Evolutionary conservation across 2,329 filamentous ascomycete genomes (phyloP).

Genomic region (Aulographum hederae): DNA sequence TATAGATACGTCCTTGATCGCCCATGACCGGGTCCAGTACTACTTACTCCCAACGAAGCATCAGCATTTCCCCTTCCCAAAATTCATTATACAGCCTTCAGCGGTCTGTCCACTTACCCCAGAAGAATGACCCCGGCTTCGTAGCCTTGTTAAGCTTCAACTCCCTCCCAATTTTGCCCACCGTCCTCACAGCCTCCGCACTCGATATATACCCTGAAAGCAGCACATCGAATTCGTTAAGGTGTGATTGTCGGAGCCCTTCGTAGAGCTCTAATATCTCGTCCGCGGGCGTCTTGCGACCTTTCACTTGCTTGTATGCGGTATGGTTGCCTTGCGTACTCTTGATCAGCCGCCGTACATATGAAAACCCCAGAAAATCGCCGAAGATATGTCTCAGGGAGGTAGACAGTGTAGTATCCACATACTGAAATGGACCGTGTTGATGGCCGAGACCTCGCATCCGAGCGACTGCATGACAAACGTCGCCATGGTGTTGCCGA

Average conservation of each 20-base stretch:
- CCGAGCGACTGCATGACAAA: conserved; percentile 88
- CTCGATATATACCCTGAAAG: conserved; percentile 89
- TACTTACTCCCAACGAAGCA: conserved; percentile 11
- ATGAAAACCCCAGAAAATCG: background rate
- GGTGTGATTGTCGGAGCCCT: conserved; percentile 64
- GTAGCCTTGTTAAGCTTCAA: conserved; percentile 46
- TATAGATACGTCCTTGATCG: conserved; percentile 81
- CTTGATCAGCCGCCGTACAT: too few species aligned
- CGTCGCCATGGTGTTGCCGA: conserved; percentile 93
- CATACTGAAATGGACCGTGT: conserved; percentile 95
- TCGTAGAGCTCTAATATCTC: conserved; percentile 74
- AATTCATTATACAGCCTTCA: too few species aligned
- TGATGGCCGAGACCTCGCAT: conserved; percentile 83
- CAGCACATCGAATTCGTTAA: conserved; percentile 86
- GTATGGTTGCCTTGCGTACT: conserved; percentile 96
- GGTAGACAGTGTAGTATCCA: too few species aligned
- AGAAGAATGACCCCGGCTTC: conserved; percentile 69
- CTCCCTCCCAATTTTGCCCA: conserved; percentile 70
- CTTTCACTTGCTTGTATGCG: conserved; percentile 76
- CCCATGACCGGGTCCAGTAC: conserved; percentile 97
- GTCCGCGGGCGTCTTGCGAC: conserved; percentile 60
- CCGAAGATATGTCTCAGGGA: background rate
- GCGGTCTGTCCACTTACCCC: too few species aligned
- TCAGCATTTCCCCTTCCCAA: background rate
- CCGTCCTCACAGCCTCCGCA: conserved; percentile 63